phyloP scores from a whole-genome alignment of 2,329 filamentous ascomycete genomes.

The Reticulascus tulasneorum region DNA sequence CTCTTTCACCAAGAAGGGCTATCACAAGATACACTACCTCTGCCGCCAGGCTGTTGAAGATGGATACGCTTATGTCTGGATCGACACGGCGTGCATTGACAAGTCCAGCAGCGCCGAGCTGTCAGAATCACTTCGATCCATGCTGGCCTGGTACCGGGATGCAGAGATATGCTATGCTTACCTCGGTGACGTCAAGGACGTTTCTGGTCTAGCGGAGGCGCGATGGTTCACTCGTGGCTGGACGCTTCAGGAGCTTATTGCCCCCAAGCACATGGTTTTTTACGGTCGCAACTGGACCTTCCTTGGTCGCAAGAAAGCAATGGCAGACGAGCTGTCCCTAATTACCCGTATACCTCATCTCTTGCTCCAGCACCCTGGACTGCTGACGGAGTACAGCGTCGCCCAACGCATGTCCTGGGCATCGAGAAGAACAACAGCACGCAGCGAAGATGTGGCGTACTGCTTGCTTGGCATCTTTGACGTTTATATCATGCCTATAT shows the following conservation, averaged over 20 bases:
- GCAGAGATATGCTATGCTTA: conserved; percentile 22
- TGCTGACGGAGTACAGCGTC: background rate
- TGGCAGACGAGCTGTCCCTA: conserved; percentile 12
- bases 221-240: conserved; percentile 21
- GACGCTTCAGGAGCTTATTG: conserved; percentile 26
- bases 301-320: conserved; percentile 21
- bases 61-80: conserved; percentile 21
- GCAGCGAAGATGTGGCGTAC: conserved; percentile 20
- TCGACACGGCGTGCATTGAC: conserved; percentile 26
- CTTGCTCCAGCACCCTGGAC: conserved; percentile 6
- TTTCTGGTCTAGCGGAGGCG: background rate
- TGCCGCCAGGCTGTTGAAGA: conserved; percentile 16
- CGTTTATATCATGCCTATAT: conserved; percentile 21
- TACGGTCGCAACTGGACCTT: conserved; percentile 21
- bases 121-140: conserved; percentile 22
- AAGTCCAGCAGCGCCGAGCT: conserved; percentile 20
- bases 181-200: conserved; percentile 13
- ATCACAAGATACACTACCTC: conserved; percentile 15
- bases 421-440: conserved; percentile 16
- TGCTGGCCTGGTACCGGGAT: conserved; percentile 20
- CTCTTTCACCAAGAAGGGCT: conserved; percentile 9
- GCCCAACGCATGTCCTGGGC: conserved; percentile 21
- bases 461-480: conserved; percentile 23
- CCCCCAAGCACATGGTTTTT: conserved; percentile 22
- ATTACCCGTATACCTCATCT: conserved; percentile 18